Percentiles rank a stretch among this genome's conserved stretches.
These are phyloP conservation scores for Draba incana DNA, from an alignment of 345 rosid genomes.

Conservation along the genomic window DNA sequence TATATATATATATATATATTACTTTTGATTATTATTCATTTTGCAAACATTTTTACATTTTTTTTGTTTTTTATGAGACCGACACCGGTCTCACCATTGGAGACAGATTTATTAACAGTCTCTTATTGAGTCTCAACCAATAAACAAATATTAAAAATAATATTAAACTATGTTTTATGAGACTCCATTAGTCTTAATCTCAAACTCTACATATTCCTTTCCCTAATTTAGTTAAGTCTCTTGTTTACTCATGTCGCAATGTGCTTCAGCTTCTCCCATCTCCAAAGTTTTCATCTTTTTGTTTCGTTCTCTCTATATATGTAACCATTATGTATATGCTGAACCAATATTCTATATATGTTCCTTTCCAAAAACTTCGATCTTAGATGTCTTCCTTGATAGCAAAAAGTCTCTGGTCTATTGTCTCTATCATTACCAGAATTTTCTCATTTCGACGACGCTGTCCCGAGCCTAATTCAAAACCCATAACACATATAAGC, in stretches of 20 bases:
- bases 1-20: too few relatives aligned
- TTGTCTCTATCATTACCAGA: constrained; percentile 34
- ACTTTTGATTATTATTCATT: too few relatives aligned
- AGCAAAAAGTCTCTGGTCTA: constrained; percentile 32
- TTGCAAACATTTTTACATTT: too few relatives aligned
- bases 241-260: constrained; percentile 28
- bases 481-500: constrained; percentile 38
- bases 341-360: constrained; percentile 6
- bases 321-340: background rate
- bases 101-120: too few relatives aligned
- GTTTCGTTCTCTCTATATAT: background rate
- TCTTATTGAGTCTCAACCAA: too few relatives aligned
- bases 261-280: constrained; percentile 38
- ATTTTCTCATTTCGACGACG: constrained; percentile 24
- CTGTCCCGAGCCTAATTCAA: constrained; percentile 5
- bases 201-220: constrained; percentile 36
- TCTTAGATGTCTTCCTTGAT: constrained; percentile 34
- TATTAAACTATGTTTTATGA: too few relatives aligned
- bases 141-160: too few relatives aligned
- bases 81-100: too few relatives aligned
- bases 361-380: background rate
- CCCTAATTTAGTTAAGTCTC: constrained; percentile 16
- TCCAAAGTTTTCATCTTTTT: constrained; percentile 29
- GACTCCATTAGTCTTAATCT: too few relatives aligned
- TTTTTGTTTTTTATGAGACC: too few relatives aligned